Percentiles rank a stretch among this genome's conserved stretches.
These are phyloP conservation scores for Coemansia sp. DNA, from an alignment of 192 early-diverging fungal genomes.

Conservation along the genomic window DNA sequence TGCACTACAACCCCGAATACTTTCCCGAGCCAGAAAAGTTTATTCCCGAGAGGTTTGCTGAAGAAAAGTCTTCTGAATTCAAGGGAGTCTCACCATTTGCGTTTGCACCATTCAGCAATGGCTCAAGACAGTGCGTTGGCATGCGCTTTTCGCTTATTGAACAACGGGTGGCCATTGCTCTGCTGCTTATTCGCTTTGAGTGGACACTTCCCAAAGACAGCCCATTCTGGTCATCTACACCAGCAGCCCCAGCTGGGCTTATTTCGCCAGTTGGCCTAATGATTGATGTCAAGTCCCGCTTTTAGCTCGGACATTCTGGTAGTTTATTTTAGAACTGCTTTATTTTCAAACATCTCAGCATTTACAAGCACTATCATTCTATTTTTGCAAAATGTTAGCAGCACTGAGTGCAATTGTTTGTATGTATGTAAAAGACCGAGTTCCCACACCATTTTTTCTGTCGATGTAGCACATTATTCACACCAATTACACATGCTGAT, in stretches of 20 bases:
- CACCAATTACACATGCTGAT: background rate
- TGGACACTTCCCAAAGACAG: constrained; percentile 47
- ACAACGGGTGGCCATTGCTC: constrained; percentile 60
- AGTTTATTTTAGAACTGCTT: background rate
- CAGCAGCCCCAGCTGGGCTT: constrained; percentile 38
- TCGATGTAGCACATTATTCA: background rate
- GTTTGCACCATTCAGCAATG: constrained; percentile 62
- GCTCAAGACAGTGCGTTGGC: constrained; percentile 60
- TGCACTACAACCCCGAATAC: constrained; percentile 53
- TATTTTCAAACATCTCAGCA: background rate
- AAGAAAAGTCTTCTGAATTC: constrained; percentile 31
- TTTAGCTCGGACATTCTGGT: background rate
- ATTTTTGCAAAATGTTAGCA: background rate
- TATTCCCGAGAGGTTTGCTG: constrained; percentile 54
- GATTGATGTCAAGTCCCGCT: constrained; percentile 9
- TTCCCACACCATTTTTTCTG: background rate
- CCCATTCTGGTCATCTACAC: constrained; percentile 34
- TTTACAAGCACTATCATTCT: too few species aligned
- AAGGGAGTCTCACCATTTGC: constrained; percentile 37
- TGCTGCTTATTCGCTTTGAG: constrained; percentile 51
- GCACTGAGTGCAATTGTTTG: background rate
- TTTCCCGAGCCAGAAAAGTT: constrained; percentile 49
- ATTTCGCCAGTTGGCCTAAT: constrained; percentile 47
- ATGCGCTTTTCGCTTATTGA: constrained; percentile 61
- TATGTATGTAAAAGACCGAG: background rate